Base-by-base conservation (phyloP, 495 filamentous ascomycete genomes). In the Articulospora tetracladia region DNA sequence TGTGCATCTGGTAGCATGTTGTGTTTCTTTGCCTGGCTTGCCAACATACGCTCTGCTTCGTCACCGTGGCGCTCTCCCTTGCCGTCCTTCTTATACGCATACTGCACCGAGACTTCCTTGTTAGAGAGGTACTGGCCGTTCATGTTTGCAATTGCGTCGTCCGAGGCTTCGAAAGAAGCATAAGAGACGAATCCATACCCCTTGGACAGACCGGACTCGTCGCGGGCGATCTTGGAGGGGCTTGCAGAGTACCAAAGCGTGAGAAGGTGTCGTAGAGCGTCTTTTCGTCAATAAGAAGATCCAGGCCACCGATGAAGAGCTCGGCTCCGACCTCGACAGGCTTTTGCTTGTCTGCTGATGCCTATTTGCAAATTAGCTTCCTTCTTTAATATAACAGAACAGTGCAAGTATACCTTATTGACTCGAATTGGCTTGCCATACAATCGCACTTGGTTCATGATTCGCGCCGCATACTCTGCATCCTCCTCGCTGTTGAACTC, bases 61-160 rank as follows among this genome's bases (percentile, higher is more conserved):
- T 98, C 94, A 59, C 94, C 94, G 70, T 98, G 94, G 26, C 95
- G 82, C 76, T 98, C 94, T 61, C 93, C 93, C 74, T 97, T 96
- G 46, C 95, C 94, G 68, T 98, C 95, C 73, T 98, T 98, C 81
- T 98, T 98, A 79, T 96, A 98, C 41, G 94, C 94, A 73, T 98
- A 98, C 71, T 98, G 93, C 44, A 98, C 95, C 1, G 87, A 89
- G 65, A 96, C 86, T 68, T 94, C 86, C 74, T 97, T 96, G 77
- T 96, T 97, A 84, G 95, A 94, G 52, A 98, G 82, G 73, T 92
- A 97, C 73, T 98, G 93, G 55, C 92, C 91, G 70, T 97, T 90
- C 93, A 98, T 97, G 67, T 91, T 91, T 53, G 84, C 78, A 57
- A 95, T 89, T 27, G 94, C 95, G 58, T 90, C 88, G 66, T 98